A percentile compares a stretch with the other conserved stretches of the same genome.
Conservation (phyloP, 495 filamentous ascomycete genomes). For the Friedmanniomyces simplex region DNA sequence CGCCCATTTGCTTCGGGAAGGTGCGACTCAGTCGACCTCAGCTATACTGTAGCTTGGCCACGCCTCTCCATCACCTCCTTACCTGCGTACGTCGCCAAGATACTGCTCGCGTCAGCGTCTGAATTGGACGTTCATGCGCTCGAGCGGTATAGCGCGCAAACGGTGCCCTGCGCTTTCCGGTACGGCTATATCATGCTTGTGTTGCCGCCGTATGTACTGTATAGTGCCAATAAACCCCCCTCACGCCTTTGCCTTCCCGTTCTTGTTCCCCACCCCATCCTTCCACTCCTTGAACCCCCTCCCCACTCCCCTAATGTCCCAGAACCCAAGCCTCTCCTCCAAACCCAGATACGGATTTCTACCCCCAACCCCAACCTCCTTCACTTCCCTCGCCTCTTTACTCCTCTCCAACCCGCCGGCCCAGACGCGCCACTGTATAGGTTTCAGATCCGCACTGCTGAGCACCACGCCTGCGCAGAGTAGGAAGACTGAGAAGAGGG, state of each 20-base stretch:
- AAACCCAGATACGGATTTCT: conserved; percentile 32
- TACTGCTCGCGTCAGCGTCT: background rate
- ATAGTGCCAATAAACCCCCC: background rate
- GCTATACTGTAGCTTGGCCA: too few species aligned
- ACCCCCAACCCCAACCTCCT: conserved; percentile 21
- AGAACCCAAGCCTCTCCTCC: conserved; percentile 34
- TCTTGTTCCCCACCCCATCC: conserved; percentile 13
- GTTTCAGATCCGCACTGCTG: conserved; percentile 27
- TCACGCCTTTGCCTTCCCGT: background rate
- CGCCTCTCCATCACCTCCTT: background rate
- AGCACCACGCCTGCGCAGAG: conserved; percentile 33
- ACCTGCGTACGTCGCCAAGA: background rate
- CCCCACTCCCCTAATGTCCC: conserved; percentile 35
- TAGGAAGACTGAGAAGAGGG: conserved; percentile 32
- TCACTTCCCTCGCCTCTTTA: conserved; percentile 17
- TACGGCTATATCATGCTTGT: too few species aligned
- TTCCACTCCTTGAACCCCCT: conserved; percentile 36
- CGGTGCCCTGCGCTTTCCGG: too few species aligned
- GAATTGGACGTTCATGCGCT: too few species aligned
- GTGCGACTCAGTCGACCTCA: background rate
- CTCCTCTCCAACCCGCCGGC: conserved; percentile 30
- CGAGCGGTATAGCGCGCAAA: too few species aligned
- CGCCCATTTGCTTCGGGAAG: background rate
- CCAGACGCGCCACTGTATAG: conserved; percentile 35
- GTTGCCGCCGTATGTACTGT: background rate